Base-by-base conservation (phyloP, 495 filamentous ascomycete genomes). In the Astrothelium subdiscretum region DNA sequence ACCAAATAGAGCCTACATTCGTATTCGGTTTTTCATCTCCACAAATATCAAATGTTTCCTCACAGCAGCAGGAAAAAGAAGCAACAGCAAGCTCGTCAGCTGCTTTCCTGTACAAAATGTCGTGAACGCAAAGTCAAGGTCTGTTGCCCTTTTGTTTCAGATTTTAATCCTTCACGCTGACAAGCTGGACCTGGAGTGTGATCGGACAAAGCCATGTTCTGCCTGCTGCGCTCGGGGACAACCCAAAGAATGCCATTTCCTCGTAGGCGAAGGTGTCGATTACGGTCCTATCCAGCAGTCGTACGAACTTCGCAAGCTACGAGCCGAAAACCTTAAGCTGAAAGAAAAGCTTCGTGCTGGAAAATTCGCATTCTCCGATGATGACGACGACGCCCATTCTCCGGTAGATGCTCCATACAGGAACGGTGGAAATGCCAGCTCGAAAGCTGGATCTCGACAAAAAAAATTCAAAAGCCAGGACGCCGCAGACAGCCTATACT, bases 201-300 rank as follows among this genome's bases (percentile, higher is more conserved):
- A 78, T 71, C 76, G 77, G 24, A 78, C 73, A 44, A 76, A 77
- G 62, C 77, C 77, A 57, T 79, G 77, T 68, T 73, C 72, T 20
- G 75, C 77, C 15, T 79, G 77, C 59, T 76, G 75, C 48, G 70
- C 76, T n/a, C 74, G 77, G 59, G 76, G 77, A 31, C 70, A 70
- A 52, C 75, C 77, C 11, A 77, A 75, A 52, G 67, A 74, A 57
- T 79, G 77, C 64, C 70, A 77, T 51, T 79, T 77, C 63, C 69
- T 76, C 52, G 69, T 77, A 29, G 72, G 72, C 1, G 76, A 79
- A 58, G 71, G 72, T 24, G 73, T 70, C 63, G 75, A 68, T 64
- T 77, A 70, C 66, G 70, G 60, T 62, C 77, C 63, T 51, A 77
- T 69, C 66, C 73, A 71, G 68, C 77, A 69, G 70, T 75, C 73